Base-by-base conservation (phyloP, 2,329 filamentous ascomycete species). In the Chaetomiaceae sp. region DNA sequence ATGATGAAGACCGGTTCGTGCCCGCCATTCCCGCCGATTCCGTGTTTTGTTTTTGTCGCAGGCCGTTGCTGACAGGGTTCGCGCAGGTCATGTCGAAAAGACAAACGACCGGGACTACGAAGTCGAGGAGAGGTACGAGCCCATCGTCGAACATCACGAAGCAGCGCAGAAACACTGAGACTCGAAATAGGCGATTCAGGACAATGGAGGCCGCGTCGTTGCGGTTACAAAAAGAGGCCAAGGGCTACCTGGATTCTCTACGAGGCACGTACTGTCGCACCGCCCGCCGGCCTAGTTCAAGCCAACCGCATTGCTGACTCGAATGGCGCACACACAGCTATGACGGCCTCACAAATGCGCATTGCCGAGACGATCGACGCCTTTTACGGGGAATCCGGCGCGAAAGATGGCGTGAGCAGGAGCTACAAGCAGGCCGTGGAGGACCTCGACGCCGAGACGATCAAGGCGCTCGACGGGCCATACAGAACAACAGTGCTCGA, bases 301-400 rank as follows among this genome's bases (percentile, higher is more conserved):
- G 16, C 4, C 17, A n/a, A 35, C 10, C 25, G 2, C 14, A 34
- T 7, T 48, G 58, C 54, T 41, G 27, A 48, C 25, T n/a, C 31
- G 27, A 42, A n/a, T 2, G 12, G n/a, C n/a, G n/a, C n/a, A n/a
- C n/a, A n/a, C 30, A 25, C 59, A 90, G 92, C 93, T 60, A 99
- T 99, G 93, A 99, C 93, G 14, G 92, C 93, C 46, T 96, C 91
- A 48, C 93, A 99, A 73, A 97, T 99, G 92, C 86, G 92, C 66
- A 97, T 99, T 69, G 93, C 93, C 58, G 93, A 99, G 71, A 99
- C 93, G 17, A 99, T 99, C 70, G 93, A 99, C 72, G 93, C 93
- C 35, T 99, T 99, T 71, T 99, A 99, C 73, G 93, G 93, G 50
- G 93, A 99, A 67, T 86, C 91, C 1, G 95, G 95, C 45, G 90